These are phyloP conservation scores for Paraphoma sp. DNA, from an alignment of 2,329 filamentous ascomycete species.

Conservation along the genomic window DNA sequence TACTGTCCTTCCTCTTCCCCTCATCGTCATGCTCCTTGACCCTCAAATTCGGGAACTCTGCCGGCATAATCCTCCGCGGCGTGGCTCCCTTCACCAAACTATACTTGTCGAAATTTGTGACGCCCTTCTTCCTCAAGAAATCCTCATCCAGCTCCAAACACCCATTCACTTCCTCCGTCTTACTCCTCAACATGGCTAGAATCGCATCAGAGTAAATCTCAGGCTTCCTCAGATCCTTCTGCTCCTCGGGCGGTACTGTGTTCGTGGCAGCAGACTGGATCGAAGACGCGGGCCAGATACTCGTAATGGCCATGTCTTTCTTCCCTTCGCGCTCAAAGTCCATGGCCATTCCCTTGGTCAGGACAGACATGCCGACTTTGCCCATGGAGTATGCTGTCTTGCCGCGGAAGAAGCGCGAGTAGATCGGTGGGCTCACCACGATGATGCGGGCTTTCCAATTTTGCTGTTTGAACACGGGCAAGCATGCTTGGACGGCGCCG, in stretches of 20 bases:
- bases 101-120: constrained; percentile 77
- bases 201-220: constrained; percentile 83
- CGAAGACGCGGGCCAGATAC: constrained; percentile 81
- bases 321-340: constrained; percentile 74
- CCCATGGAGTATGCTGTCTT: constrained; percentile 83
- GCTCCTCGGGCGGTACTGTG: constrained; percentile 53
- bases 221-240: constrained; percentile 66
- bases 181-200: constrained; percentile 70
- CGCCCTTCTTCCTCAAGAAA: constrained; percentile 71
- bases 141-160: constrained; percentile 79
- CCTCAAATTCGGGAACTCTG: constrained; percentile 69
- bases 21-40: constrained; percentile 84
- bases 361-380: constrained; percentile 81
- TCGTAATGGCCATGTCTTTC: constrained; percentile 75
- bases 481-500: constrained; percentile 69
- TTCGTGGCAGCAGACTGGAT: constrained; percentile 80
- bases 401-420: constrained; percentile 82
- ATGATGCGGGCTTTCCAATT: constrained; percentile 69
- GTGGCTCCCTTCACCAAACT: constrained; percentile 67
- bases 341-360: constrained; percentile 83
- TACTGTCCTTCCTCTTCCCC: constrained; percentile 73
- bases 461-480: constrained; percentile 69
- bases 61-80: constrained; percentile 81
- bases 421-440: constrained; percentile 84
- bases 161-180: constrained; percentile 70